Evolutionary conservation across 2,329 filamentous ascomycete genomes (phyloP).

Genomic region (Parastagonospora avenae): DNA sequence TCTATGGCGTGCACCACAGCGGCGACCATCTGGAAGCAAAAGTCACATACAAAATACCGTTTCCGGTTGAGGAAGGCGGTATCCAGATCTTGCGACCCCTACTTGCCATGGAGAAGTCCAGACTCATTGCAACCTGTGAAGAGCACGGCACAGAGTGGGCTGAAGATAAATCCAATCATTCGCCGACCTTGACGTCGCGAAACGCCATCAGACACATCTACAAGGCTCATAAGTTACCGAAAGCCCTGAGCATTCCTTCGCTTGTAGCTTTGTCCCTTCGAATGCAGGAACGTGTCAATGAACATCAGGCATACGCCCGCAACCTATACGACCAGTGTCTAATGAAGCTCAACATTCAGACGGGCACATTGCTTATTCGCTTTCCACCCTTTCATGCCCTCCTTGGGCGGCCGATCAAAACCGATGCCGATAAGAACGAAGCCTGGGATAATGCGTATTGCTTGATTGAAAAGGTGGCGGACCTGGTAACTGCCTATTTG

Average conservation of each 20-base stretch:
- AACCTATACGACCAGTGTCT: conserved; percentile 57
- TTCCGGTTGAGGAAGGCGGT: conserved; percentile 65
- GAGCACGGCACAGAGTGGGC: conserved; percentile 74
- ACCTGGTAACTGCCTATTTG: conserved; percentile 55
- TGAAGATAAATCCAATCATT: conserved; percentile 82
- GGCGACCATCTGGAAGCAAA: conserved; percentile 18
- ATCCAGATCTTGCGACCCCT: conserved; percentile 72
- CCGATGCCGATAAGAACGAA: conserved; percentile 18
- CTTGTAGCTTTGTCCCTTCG: conserved; percentile 57
- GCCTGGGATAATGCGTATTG: conserved; percentile 46
- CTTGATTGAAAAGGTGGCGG: conserved; percentile 55
- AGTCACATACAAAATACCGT: conserved; percentile 28
- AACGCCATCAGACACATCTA: conserved; percentile 79
- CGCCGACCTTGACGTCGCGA: conserved; percentile 75
- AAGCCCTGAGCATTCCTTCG: conserved; percentile 65
- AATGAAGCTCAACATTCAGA: conserved; percentile 51
- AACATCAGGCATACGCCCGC: conserved; percentile 59
- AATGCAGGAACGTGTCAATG: conserved; percentile 61
- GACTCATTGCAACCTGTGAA: conserved; percentile 76
- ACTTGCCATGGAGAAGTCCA: conserved; percentile 71
- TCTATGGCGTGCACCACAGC: conserved; percentile 68
- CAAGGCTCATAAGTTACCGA: conserved; percentile 65
- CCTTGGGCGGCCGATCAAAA: conserved; percentile 17
- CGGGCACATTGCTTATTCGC: conserved; percentile 40
- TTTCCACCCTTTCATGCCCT: conserved; percentile 31